Evolutionary conservation across 2,329 filamentous ascomycete genomes (phyloP).

Genomic region (Leptographium radiaticola): DNA sequence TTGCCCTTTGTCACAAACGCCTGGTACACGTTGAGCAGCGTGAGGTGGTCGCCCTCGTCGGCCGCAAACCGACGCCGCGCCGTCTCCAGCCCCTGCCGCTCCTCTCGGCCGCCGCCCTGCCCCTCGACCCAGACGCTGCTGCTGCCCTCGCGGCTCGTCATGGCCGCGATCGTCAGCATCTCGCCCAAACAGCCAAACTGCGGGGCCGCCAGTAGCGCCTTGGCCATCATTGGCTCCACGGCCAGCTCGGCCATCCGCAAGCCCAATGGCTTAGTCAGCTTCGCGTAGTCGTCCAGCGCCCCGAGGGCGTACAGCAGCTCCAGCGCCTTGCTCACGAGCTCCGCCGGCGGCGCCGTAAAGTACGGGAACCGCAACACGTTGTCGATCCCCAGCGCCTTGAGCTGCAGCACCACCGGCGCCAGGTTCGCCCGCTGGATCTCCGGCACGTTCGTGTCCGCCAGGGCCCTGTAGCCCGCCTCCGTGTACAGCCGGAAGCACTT

Average conservation of each 20-base stretch:
- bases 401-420: slow-evolving; percentile 74
- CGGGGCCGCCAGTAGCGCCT: slow-evolving; percentile 64
- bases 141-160: slow-evolving; percentile 75
- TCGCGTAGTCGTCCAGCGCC: slow-evolving; percentile 78
- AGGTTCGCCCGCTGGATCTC: slow-evolving; percentile 91
- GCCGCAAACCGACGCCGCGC: slow-evolving; percentile 72
- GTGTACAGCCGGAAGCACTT: slow-evolving; percentile 94
- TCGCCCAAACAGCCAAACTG: slow-evolving; percentile 71
- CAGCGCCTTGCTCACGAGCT: slow-evolving; percentile 72
- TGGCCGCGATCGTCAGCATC: slow-evolving; percentile 82
- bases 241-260: slow-evolving; percentile 85
- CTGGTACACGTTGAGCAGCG: slow-evolving; percentile 85
- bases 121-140: slow-evolving; percentile 71
- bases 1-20: slow-evolving; percentile 72
- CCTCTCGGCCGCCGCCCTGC: slow-evolving; percentile 44
- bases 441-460: slow-evolving; percentile 65
- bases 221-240: slow-evolving; percentile 91
- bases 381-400: slow-evolving; percentile 90
- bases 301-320: slow-evolving; percentile 81
- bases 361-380: slow-evolving; percentile 89
- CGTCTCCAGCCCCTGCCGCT: slow-evolving; percentile 62
- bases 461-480: slow-evolving; percentile 51
- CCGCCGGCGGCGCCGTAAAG: slow-evolving; percentile 70
- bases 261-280: slow-evolving; percentile 80
- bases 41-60: slow-evolving; percentile 88